A percentile compares a stretch with the other conserved stretches of the same genome.
phyloP scores from a whole-genome alignment of 192 early-diverging fungal species.

The Geranomyces variabilis region DNA sequence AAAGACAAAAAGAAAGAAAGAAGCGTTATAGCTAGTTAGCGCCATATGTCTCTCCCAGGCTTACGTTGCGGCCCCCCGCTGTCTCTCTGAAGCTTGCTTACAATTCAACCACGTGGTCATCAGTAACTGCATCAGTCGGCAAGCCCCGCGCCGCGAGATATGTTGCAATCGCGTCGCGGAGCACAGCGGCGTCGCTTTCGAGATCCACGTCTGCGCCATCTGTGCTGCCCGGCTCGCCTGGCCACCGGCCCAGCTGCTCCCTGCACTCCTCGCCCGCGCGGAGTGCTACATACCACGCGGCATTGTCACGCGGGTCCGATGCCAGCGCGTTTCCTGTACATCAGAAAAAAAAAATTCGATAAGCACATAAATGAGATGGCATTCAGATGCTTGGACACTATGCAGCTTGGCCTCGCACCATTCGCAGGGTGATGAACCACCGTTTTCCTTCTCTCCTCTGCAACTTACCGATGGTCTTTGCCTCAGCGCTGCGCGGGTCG shows the following conservation, averaged over 20 bases:
- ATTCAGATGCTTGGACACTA: no score
- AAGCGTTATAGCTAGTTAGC: no score
- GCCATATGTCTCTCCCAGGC: no score
- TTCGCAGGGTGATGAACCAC: no score
- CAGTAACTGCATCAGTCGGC: slow-evolving; percentile 36
- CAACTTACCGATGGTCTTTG: slow-evolving; percentile 50
- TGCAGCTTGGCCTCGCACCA: no score
- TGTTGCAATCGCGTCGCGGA: background rate
- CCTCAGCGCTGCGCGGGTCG: background rate
- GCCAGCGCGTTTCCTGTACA: slow-evolving; percentile 50
- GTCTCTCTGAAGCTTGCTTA: no score
- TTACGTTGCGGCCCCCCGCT: no score
- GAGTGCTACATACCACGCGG: slow-evolving; percentile 67
- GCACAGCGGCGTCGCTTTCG: background rate
- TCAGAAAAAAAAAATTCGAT: background rate
- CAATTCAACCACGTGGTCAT: slow-evolving; percentile 70
- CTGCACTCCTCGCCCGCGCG: slow-evolving; percentile 70
- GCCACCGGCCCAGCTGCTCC: slow-evolving; percentile 58
- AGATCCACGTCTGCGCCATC: no score
- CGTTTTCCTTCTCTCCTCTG: no score
- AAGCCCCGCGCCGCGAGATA: slow-evolving; percentile 52
- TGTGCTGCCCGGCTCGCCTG: slow-evolving; percentile 26
- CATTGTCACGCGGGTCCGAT: slow-evolving; percentile 57
- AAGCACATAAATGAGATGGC: no score
- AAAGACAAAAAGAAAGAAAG: background rate